phyloP scores from a whole-genome alignment of 768 basidiomycete genomes.

The Sporobolomyces pararoseus region DNA sequence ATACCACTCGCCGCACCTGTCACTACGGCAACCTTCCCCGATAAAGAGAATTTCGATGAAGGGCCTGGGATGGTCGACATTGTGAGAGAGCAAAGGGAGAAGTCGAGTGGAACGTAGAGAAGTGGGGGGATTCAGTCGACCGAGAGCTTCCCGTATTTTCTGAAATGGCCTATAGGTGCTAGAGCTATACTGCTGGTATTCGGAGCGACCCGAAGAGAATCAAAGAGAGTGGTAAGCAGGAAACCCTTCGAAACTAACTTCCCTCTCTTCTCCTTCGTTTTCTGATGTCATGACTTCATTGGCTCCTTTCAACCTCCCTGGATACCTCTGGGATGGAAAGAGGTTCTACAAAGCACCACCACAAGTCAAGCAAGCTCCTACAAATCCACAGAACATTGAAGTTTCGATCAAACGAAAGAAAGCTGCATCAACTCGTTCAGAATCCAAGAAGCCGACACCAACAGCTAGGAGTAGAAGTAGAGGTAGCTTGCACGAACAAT shows the following conservation, averaged over 20 bases:
- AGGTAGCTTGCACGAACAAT: neutral
- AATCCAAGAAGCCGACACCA: neutral
- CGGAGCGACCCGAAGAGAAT: no score
- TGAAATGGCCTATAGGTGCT: no score
- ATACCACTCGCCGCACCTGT: constrained; percentile 13
- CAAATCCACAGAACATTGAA: neutral
- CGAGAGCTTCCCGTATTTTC: no score
- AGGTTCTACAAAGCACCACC: constrained; percentile 26
- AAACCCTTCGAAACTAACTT: no score
- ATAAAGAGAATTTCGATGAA: constrained; percentile 1
- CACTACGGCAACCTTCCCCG: constrained; percentile 12
- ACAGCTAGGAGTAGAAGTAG: no score
- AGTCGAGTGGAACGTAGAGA: no score
- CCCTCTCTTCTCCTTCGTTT: neutral
- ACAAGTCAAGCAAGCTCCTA: neutral
- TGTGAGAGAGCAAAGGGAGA: neutral
- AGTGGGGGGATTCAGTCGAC: no score
- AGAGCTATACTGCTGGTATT: no score
- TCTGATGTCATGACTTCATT: neutral
- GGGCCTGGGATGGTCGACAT: neutral
- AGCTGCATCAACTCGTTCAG: neutral
- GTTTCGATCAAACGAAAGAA: constrained; percentile 1
- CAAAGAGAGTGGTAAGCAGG: neutral
- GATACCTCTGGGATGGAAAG: constrained; percentile 29
- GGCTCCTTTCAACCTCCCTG: constrained; percentile 17